Evolutionary conservation across 345 rosid genomes (phyloP), one percentile per base, ranked within the genome.

Genomic region (Physaria fendleri): DNA sequence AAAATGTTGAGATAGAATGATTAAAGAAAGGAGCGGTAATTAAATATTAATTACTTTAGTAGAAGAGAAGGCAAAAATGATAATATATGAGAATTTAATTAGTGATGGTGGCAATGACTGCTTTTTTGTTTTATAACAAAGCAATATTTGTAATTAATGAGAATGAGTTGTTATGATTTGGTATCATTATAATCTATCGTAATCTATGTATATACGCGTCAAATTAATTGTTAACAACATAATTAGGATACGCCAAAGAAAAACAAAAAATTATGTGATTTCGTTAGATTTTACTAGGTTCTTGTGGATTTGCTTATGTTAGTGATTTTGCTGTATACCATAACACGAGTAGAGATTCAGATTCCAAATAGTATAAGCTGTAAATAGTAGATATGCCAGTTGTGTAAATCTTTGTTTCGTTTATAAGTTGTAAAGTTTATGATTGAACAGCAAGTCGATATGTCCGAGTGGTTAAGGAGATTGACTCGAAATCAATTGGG

Each of bases 401-500:
- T n/a, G n/a, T n/a, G n/a, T n/a, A n/a, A n/a, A n/a, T n/a, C n/a
- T n/a, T n/a, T n/a, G n/a, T n/a, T n/a, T n/a, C n/a, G n/a, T n/a
- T n/a, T n/a, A n/a, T n/a, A n/a, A n/a, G n/a, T n/a, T n/a, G n/a
- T n/a, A n/a, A n/a, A n/a, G n/a, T n/a, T n/a, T n/a, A n/a, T n/a
- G n/a, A n/a, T n/a, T n/a, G n/a, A n/a, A n/a, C n/a, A n/a, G n/a
- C n/a, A n/a, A n/a, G n/a, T n/a, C n/a, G n/a, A n/a, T 37, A 62
- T 62, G 66, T 62, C 66, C 56, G 66, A 48, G 66, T 61, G 66
- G 56, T 61, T 61, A 48, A 61, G 65, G 65, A 58, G 63, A 18
- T 47, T 87, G 97, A 89, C 87, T 89, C 96, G 96, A 93, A 93
- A 83, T 89, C 96, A 87, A 88, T 83, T 93, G 95, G 99, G 95